Evolutionary conservation across 441 rosid genomes (phyloP), one percentile per base, ranked within the genome.

Genomic region (Erodium texanum): DNA sequence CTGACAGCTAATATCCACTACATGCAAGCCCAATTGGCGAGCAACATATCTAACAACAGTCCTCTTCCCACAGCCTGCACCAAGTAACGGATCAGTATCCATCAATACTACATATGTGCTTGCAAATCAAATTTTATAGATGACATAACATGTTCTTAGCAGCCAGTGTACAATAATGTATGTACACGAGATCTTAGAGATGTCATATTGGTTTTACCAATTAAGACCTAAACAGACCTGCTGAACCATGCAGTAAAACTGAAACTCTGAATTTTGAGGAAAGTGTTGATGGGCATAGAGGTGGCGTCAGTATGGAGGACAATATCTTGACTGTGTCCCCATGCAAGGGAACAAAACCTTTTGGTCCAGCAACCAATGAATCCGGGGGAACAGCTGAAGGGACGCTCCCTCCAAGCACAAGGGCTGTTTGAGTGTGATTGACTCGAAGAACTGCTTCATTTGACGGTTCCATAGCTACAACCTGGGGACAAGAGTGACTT

Each of bases 1-100:
- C 76, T 91, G 94, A 78, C 99, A 93, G 79, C 95, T 93, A 78
- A 85, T 83, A 76, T 91, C 99, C 75, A 93, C 96, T 20, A 91
- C 89, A 85, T 91, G 97, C 73, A 91, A 75, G 63, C 97, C 97
- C 82, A 91, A 69, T 59, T 88, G 80, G 64, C 75, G 79, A 68
- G 96, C 91, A 79, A 93, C 82, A 76, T 87, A 77, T 79, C 83
- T 87, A 77, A 93, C 82, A 76, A 88, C 89, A 20, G 97, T 89
- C 83, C 84, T 87, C 89, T 91, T 93, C 71, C 99, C 96, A 66
- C 91, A 87, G 48, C 99, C 99, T 93, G 80, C 78, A 79, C 73
- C 43, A 78, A 65, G 62, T 18, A 70, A 41, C 54, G 29, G 36
- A 74, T 71, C 67, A 80, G 65, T 65, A 70, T 32, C 20, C 32